Conservation (phyloP, 495 filamentous ascomycete genomes). For the Aspergillus homomorphus region DNA sequence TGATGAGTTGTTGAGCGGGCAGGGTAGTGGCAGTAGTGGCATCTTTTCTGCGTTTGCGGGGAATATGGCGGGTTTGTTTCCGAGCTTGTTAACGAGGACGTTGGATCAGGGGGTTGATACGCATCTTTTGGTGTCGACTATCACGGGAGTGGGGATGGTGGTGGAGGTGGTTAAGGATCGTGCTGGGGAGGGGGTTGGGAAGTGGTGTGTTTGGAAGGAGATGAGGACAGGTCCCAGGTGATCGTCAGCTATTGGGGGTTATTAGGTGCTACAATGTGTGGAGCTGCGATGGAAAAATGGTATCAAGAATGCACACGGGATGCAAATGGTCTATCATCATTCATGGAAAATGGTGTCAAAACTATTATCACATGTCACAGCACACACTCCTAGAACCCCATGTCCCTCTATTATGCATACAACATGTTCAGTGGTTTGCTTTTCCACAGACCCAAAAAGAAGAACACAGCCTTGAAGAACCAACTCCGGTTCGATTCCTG, state of each 20-base stretch:
- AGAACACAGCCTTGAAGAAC: conserved; percentile 6
- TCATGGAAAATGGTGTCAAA: not conserved
- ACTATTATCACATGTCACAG: not conserved
- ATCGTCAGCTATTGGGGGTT: not conserved
- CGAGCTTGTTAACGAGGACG: conserved; percentile 38
- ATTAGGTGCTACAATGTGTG: not conserved
- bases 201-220: conserved; percentile 36
- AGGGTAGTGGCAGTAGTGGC: conserved; percentile 18
- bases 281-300: too few species aligned
- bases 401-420: not conserved
- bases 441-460: conserved; percentile 12
- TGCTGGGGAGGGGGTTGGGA: conserved; percentile 32
- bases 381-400: not conserved
- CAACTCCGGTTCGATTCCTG: conserved; percentile 33
- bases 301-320: not conserved
- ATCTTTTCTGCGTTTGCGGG: conserved; percentile 34
- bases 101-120: conserved; percentile 43
- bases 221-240: not conserved
- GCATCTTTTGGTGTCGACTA: conserved; percentile 38
- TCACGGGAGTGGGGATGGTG: conserved; percentile 19
- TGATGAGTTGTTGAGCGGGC: not conserved
- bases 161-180: conserved; percentile 47
- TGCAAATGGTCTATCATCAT: not conserved
- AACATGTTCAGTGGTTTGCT: not conserved
- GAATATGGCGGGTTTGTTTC: conserved; percentile 23